A percentile compares a stretch with the other conserved stretches of the same genome.
phyloP scores from a whole-genome alignment of 306 rosid species.

The barrel medic (Medicago truncatula) region DNA sequence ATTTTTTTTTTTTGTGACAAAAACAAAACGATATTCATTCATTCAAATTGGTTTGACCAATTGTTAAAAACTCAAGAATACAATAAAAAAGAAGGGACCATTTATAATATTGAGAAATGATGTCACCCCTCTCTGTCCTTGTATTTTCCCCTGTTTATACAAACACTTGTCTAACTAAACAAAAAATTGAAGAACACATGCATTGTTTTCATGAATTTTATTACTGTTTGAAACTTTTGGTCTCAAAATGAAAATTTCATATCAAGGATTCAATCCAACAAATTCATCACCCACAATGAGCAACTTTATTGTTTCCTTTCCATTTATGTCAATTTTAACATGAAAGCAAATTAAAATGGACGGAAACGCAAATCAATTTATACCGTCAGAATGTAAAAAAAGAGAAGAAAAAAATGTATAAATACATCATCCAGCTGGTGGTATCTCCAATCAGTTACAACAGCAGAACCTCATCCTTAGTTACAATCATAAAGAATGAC shows the following conservation, averaged over 20 bases:
- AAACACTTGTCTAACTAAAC: background rate
- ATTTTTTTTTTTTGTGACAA: too few relatives aligned
- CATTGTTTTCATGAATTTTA: background rate
- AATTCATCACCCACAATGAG: constrained; percentile 5
- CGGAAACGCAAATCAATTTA: constrained; percentile 7
- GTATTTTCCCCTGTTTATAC: background rate
- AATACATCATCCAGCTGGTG: constrained; percentile 31
- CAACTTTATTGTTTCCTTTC: background rate
- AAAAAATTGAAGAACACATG: background rate
- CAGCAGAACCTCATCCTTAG: constrained; percentile 26
- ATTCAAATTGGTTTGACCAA: too few relatives aligned
- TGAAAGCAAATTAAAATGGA: background rate
- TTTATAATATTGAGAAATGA: too few relatives aligned
- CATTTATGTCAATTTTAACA: background rate
- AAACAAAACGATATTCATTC: too few relatives aligned
- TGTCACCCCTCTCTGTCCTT: background rate
- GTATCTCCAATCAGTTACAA: constrained; percentile 33
- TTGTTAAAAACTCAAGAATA: too few relatives aligned
- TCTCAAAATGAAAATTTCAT: constrained; percentile 2
- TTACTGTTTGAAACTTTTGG: background rate
- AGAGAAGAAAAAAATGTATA: background rate
- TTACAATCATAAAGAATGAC: constrained; percentile 12
- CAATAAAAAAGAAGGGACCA: too few relatives aligned
- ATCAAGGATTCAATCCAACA: constrained; percentile 7
- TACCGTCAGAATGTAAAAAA: background rate